Evolutionary conservation across 2,329 filamentous ascomycete genomes (phyloP).

Genomic region (Botrytis paeoniae): DNA sequence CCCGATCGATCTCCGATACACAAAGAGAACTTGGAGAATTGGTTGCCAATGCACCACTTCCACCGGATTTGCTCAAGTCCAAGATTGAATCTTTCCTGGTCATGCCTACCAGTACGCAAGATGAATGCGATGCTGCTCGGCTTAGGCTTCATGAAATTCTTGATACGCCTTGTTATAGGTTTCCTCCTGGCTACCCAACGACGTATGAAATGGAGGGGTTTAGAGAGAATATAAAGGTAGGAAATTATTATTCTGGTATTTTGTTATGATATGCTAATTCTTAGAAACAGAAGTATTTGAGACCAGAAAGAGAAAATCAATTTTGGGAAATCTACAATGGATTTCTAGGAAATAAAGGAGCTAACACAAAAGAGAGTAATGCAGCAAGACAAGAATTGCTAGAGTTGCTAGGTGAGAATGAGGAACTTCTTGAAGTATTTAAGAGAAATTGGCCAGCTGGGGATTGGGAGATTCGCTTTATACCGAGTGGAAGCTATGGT

Average conservation of each 20-base stretch:
- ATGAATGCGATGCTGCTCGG: neutral
- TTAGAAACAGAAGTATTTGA: neutral
- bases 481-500: neutral
- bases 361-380: neutral
- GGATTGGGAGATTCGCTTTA: neutral
- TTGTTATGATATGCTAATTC: neutral
- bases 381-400: neutral
- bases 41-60: neutral
- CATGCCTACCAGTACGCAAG: neutral
- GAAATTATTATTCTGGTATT: neutral
- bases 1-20: neutral
- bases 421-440: neutral
- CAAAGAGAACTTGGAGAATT: neutral
- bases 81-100: neutral
- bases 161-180: neutral
- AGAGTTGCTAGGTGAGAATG: neutral
- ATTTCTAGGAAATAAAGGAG: neutral
- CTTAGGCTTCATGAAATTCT: neutral
- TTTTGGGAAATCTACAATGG: neutral
- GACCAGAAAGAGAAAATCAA: neutral
- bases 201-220: neutral
- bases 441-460: neutral
- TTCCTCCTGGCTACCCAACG: neutral
- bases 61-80: neutral
- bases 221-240: neutral